Evolutionary conservation across 345 rosid genomes (phyloP).

Genomic region (Cardamine occulta): DNA sequence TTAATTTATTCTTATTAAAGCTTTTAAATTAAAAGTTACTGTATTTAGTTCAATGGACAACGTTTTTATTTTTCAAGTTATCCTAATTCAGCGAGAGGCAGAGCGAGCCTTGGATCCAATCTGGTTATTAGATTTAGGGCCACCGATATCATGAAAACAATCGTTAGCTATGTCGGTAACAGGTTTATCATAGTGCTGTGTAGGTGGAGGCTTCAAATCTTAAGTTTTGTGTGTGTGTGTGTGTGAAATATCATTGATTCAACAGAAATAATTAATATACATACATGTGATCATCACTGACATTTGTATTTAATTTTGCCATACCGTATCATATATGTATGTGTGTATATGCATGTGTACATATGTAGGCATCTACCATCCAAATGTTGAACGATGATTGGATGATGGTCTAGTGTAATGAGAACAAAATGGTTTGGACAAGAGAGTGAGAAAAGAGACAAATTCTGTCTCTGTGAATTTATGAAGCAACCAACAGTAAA

Average conservation of each 20-base stretch:
- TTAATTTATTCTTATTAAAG: neutral
- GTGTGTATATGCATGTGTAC: slow-evolving; percentile 13
- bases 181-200: neutral
- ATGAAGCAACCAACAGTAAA: slow-evolving; percentile 38
- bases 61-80: neutral
- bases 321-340: slow-evolving; percentile 15
- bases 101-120: neutral
- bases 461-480: slow-evolving; percentile 31
- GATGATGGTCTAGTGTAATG: slow-evolving; percentile 17
- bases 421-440: slow-evolving; percentile 33
- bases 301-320: slow-evolving; percentile 34
- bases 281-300: slow-evolving; percentile 40
- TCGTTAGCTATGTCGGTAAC: slow-evolving; percentile 8
- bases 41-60: neutral
- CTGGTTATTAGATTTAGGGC: neutral
- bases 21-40: too few relatives aligned
- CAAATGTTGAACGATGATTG: slow-evolving; percentile 22
- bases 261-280: slow-evolving; percentile 8
- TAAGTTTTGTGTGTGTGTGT: neutral
- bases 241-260: neutral
- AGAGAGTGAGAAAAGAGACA: slow-evolving; percentile 25
- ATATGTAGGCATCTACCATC: slow-evolving; percentile 3
- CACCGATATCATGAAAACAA: neutral
- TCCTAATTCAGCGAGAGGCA: neutral
- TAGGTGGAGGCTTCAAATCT: neutral